Evolutionary conservation across 169 alveolate genomes (phyloP).

Genomic region (Prorocentrum cordatum): DNA sequence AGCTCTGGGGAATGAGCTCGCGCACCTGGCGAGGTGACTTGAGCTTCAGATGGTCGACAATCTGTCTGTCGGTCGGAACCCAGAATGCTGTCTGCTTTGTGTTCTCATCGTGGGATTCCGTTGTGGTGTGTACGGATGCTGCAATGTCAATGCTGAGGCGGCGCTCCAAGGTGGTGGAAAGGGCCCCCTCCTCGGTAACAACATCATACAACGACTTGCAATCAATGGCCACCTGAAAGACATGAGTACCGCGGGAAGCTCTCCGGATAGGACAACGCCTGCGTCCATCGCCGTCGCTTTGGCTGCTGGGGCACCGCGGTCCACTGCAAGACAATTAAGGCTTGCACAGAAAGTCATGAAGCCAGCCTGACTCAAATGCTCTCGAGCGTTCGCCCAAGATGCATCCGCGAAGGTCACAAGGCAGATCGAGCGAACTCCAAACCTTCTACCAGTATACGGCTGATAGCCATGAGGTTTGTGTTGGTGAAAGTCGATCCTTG

Average conservation of each 20-base stretch:
- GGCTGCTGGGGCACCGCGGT: conserved; percentile 10
- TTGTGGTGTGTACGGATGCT: not conserved
- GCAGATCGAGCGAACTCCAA: not conserved
- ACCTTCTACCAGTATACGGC: not conserved
- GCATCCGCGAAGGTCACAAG: not conserved
- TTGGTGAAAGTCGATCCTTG: not conserved
- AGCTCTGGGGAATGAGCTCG: not conserved
- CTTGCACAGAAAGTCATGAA: not conserved
- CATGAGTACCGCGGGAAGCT: not conserved
- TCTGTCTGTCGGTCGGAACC: not conserved
- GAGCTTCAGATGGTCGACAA: not conserved
- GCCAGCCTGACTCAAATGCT: not conserved
- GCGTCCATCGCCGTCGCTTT: not conserved
- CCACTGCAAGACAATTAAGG: not conserved
- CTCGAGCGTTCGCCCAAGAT: not conserved
- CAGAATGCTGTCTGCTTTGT: not conserved
- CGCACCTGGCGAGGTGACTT: not conserved
- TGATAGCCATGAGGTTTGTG: not conserved
- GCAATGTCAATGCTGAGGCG: not conserved
- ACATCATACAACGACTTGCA: not conserved
- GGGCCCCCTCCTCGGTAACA: not conserved
- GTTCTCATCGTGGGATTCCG: not conserved
- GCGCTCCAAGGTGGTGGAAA: not conserved
- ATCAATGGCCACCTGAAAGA: not conserved
- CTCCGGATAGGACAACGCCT: not conserved